Evolutionary conservation across 768 basidiomycete genomes (phyloP).

Genomic region (Tulasnella sp.): DNA sequence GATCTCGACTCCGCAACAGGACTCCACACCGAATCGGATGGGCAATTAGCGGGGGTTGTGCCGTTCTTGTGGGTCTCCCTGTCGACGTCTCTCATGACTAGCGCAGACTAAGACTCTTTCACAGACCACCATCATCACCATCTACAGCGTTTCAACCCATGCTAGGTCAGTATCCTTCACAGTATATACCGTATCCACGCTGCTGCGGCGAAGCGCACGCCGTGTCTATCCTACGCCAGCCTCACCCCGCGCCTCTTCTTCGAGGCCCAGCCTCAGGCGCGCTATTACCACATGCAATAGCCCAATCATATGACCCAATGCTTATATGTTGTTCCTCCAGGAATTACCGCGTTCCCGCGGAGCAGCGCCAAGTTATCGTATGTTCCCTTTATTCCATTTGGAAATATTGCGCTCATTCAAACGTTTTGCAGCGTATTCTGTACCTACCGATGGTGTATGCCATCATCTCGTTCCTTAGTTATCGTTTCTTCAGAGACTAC

Average conservation of each 20-base stretch:
- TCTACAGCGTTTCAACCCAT: slow-evolving; percentile 18
- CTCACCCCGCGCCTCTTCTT: no score
- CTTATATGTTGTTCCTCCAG: slow-evolving; percentile 22
- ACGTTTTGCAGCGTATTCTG: slow-evolving; percentile 39
- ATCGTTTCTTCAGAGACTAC: slow-evolving; percentile 69
- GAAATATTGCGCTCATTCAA: background rate
- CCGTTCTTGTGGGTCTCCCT: slow-evolving; percentile 37
- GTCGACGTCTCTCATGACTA: background rate
- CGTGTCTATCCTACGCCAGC: background rate
- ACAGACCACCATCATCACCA: slow-evolving; percentile 27
- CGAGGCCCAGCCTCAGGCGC: no score
- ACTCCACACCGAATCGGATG: slow-evolving; percentile 50
- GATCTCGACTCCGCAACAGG: slow-evolving; percentile 13
- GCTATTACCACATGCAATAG: no score
- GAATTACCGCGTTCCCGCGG: slow-evolving; percentile 53
- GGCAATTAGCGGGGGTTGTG: slow-evolving; percentile 54
- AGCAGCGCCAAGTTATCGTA: slow-evolving; percentile 58
- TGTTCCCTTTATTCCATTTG: slow-evolving; percentile 27
- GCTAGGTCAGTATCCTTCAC: slow-evolving; percentile 15
- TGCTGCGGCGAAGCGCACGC: background rate
- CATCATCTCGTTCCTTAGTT: slow-evolving; percentile 74
- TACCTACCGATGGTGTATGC: slow-evolving; percentile 72
- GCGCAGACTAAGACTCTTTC: background rate
- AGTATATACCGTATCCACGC: no score
- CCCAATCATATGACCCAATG: background rate